Evolutionary conservation across 1,139 yeast genomes (phyloP).

Genomic region (Saccharomyces hybrid): DNA sequence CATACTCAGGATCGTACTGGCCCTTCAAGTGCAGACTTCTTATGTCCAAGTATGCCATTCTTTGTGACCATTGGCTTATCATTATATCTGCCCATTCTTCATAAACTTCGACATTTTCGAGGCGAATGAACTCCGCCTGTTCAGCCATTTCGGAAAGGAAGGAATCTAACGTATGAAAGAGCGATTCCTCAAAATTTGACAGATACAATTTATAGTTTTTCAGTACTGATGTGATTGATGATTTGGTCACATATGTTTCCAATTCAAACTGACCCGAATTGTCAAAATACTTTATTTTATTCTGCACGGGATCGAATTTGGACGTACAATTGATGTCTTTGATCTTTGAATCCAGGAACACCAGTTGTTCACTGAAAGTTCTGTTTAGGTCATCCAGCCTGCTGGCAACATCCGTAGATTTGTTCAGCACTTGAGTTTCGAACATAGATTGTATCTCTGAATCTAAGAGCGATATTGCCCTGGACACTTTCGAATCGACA

Average conservation of each 20-base stretch:
- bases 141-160: slow-evolving; percentile 1
- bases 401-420: neutral
- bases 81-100: slow-evolving; percentile 68
- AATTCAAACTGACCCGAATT: slow-evolving; percentile 30
- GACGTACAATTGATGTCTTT: slow-evolving; percentile 43
- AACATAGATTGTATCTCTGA: neutral
- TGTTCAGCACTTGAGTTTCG: neutral
- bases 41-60: slow-evolving; percentile 31
- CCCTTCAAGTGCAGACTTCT: neutral
- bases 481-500: neutral
- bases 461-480: neutral
- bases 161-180: neutral
- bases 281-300: slow-evolving; percentile 34
- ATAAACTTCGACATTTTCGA: slow-evolving; percentile 52
- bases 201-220: slow-evolving; percentile 34
- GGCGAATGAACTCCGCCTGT: slow-evolving; percentile 39
- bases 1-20: slow-evolving; percentile 2
- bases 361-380: neutral
- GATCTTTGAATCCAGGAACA: slow-evolving; percentile 23
- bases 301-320: slow-evolving; percentile 38
- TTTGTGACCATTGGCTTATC: slow-evolving; percentile 44
- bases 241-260: slow-evolving; percentile 42
- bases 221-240: slow-evolving; percentile 47
- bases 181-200: neutral
- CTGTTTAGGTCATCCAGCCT: neutral